Evolutionary conservation across 345 rosid species (phyloP).

Genomic region (Melaleuca quinquenervia): DNA sequence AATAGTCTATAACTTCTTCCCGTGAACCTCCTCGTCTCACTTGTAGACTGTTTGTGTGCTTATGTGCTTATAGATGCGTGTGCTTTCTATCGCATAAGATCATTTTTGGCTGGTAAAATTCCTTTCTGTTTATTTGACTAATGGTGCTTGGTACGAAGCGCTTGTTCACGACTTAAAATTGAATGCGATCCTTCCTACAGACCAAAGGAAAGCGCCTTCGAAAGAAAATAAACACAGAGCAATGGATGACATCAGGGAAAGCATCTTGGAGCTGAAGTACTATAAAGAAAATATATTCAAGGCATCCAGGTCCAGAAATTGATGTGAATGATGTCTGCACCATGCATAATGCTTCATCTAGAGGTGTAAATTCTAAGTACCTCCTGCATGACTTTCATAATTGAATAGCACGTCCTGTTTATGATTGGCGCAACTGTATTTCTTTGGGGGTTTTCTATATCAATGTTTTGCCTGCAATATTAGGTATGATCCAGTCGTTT

Average conservation of each 20-base stretch:
- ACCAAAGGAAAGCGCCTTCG: conserved; percentile 45
- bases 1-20: neutral
- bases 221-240: conserved; percentile 76
- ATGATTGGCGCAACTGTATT: neutral
- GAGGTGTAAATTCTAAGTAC: neutral
- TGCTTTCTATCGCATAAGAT: neutral
- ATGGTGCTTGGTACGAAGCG: neutral
- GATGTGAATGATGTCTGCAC: neutral
- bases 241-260: conserved; percentile 82
- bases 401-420: neutral
- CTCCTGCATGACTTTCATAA: neutral
- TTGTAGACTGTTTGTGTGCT: neutral
- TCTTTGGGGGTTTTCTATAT: neutral
- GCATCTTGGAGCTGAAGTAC: conserved; percentile 67
- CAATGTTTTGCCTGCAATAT: neutral
- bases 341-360: neutral
- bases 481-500: neutral
- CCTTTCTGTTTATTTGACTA: neutral
- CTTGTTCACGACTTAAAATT: neutral
- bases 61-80: neutral
- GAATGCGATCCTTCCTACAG: conserved; percentile 18
- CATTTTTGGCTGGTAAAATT: neutral
- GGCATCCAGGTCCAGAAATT: conserved; percentile 25
- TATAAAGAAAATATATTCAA: conserved; percentile 70
- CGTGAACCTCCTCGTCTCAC: neutral